Conservation (phyloP, 257 asterid genomes). For the Echium plantagineum region DNA sequence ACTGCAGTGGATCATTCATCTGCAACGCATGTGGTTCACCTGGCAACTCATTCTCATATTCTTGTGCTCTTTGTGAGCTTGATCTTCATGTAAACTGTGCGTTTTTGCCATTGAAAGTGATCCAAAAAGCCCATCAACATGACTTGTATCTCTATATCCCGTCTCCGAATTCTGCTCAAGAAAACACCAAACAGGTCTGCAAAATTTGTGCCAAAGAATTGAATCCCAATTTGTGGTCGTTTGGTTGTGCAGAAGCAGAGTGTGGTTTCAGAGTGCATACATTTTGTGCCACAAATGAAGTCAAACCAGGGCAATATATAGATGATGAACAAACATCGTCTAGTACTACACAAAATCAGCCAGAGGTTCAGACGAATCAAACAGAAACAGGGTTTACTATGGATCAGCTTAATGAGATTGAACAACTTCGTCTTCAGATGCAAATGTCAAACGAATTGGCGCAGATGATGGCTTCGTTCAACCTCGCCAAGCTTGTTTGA, state of each 20-base stretch:
- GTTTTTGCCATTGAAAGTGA: conserved; percentile 28
- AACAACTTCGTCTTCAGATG: conserved; percentile 23
- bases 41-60: conserved; percentile 41
- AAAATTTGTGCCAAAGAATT: conserved; percentile 29
- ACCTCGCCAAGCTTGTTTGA: conserved; percentile 13
- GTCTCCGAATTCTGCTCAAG: conserved; percentile 2
- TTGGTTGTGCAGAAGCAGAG: conserved; percentile 24
- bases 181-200: conserved; percentile 16
- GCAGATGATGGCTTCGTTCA: conserved; percentile 24
- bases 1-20: conserved; percentile 48
- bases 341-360: not conserved
- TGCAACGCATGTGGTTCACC: conserved; percentile 50
- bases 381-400: conserved; percentile 3
- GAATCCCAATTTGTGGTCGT: conserved; percentile 34
- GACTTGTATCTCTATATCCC: conserved; percentile 20
- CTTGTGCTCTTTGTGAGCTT: conserved; percentile 48
- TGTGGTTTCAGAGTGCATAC: conserved; percentile 47
- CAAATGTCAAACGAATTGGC: conserved; percentile 28
- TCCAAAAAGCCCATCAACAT: conserved; percentile 34
- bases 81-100: conserved; percentile 61
- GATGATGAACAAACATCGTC: conserved; percentile 10
- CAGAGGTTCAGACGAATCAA: not conserved
- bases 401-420: conserved; percentile 16
- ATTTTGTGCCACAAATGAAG: conserved; percentile 46
- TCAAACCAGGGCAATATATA: conserved; percentile 38